phyloP scores from a whole-genome alignment of 2,329 filamentous ascomycete genomes.

The Alternaria ventricosa region DNA sequence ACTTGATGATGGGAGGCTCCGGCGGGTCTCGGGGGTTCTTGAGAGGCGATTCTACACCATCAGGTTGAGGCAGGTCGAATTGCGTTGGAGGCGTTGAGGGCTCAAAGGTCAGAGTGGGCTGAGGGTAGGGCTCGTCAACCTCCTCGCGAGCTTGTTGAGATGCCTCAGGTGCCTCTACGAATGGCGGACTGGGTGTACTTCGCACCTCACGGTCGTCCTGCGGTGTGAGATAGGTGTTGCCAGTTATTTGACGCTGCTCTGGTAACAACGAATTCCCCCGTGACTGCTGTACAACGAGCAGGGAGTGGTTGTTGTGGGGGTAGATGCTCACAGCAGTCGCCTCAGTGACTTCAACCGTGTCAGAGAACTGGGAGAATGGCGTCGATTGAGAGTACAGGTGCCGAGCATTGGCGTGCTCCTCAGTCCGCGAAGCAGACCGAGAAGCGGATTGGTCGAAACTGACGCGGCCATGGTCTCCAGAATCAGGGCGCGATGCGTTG shows the following conservation, averaged over 20 bases:
- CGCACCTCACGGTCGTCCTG: conserved; percentile 26
- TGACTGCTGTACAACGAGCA: conserved; percentile 67
- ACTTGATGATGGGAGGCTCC: conserved; percentile 61
- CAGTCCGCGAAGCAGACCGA: conserved; percentile 47
- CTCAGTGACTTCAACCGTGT: conserved; percentile 66
- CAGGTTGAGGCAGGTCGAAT: conserved; percentile 26
- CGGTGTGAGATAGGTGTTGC: conserved; percentile 20
- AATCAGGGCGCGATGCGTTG: conserved; percentile 40
- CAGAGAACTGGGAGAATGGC: conserved; percentile 55
- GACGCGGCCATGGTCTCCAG: conserved; percentile 43
- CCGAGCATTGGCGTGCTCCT: conserved; percentile 49
- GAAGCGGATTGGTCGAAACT: conserved; percentile 48
- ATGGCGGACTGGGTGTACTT: conserved; percentile 32
- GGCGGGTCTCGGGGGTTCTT: conserved; percentile 65
- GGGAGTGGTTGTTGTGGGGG: conserved; percentile 68
- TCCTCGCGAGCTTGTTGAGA: conserved; percentile 7
- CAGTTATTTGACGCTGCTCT: conserved; percentile 22
- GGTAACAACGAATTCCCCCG: conserved; percentile 34
- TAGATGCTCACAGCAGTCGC: conserved; percentile 67
- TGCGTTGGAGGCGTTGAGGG: conserved; percentile 48
- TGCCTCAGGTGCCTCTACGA: conserved; percentile 30
- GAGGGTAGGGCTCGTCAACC: conserved; percentile 9
- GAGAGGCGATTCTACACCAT: conserved; percentile 61
- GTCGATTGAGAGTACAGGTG: conserved; percentile 59
- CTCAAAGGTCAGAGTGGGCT: conserved; percentile 42